A percentile compares a stretch with the other conserved stretches of the same genome.
Conservation (phyloP, 1,284 basidiomycete genomes). For the Pyrrhoderma noxium region DNA sequence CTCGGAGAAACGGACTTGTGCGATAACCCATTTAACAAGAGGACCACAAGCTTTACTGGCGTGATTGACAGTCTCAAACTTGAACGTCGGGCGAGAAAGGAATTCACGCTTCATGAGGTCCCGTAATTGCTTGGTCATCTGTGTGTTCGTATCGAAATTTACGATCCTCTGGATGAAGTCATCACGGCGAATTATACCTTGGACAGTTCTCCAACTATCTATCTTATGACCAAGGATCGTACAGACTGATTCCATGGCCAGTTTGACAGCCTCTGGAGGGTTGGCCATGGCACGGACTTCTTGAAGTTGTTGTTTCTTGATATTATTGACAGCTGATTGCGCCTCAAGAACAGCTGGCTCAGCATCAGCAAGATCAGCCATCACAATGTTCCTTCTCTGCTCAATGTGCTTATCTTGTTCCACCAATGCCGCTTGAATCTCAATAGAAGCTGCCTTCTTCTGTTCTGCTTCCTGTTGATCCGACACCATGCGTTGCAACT, state of each 20-base stretch:
- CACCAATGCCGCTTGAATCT: conserved; percentile 90
- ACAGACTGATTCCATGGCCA: conserved; percentile 99
- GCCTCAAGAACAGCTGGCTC: conserved; percentile 97
- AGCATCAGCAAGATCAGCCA: conserved; percentile 94
- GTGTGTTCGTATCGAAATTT: conserved; percentile 89
- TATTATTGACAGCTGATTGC: conserved; percentile 92
- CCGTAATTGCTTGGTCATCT: conserved; percentile 86
- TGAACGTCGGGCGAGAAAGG: conserved; percentile 86
- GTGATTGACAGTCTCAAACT: conserved; percentile 92
- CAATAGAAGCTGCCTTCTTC: conserved; percentile 93
- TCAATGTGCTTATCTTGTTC: conserved; percentile 89
- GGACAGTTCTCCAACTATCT: conserved; percentile 95
- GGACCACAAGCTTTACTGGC: conserved; percentile 98
- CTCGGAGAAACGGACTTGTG: conserved; percentile 95
- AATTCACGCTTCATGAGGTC: conserved; percentile 94
- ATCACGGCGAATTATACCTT: conserved; percentile 93
- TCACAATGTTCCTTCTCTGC: conserved; percentile 82
- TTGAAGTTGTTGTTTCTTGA: conserved; percentile 94
- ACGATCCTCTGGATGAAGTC: conserved; percentile 98
- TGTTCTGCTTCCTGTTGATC: conserved; percentile 99
- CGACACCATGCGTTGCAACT: conserved; percentile 95
- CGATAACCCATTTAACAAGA: conserved; percentile 96
- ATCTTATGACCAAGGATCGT: conserved; percentile 96
- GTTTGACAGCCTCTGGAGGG: conserved; percentile 94
- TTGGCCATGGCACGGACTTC: conserved; percentile 99